phyloP scores from a whole-genome alignment of 768 basidiomycete genomes.

The Lentinula aciculospora region DNA sequence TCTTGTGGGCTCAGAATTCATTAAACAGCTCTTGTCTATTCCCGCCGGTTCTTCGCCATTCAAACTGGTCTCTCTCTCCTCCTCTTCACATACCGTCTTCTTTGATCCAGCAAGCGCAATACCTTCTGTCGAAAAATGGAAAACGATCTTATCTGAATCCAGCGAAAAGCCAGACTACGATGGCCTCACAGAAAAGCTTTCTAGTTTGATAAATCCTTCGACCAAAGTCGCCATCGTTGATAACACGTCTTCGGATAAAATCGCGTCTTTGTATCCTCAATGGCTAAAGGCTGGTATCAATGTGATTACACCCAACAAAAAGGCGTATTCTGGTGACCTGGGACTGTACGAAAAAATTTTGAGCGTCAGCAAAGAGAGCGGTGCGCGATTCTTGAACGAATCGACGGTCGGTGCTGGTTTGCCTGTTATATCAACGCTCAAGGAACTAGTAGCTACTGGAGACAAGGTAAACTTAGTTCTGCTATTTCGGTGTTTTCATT shows the following conservation, averaged over 20 bases:
- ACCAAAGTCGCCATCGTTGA: constrained; percentile 73
- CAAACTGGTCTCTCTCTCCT: constrained; percentile 63
- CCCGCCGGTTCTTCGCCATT: constrained; percentile 53
- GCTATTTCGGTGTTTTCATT: constrained; percentile 10
- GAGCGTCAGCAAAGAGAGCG: constrained; percentile 47
- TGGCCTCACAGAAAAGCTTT: constrained; percentile 35
- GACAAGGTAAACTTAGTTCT: constrained; percentile 58
- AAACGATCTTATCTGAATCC: constrained; percentile 42
- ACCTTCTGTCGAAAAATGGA: constrained; percentile 34
- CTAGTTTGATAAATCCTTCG: constrained; percentile 37
- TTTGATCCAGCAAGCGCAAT: constrained; percentile 37
- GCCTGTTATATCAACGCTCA: constrained; percentile 87
- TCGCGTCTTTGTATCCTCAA: constrained; percentile 77
- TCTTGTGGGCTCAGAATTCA: constrained; percentile 85
- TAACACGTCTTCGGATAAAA: constrained; percentile 81
- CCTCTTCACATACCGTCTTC: constrained; percentile 58
- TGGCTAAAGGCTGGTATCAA: constrained; percentile 76
- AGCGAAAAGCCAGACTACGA: constrained; percentile 36
- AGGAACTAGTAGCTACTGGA: constrained; percentile 87
- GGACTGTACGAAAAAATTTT: constrained; percentile 66
- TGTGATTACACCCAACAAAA: constrained; percentile 97
- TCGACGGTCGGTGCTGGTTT: constrained; percentile 94
- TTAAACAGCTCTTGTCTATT: constrained; percentile 71
- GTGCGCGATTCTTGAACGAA: constrained; percentile 77
- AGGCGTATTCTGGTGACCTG: constrained; percentile 78